Conservation (phyloP, 1,284 basidiomycete species). For the Trametes hirsuta region DNA sequence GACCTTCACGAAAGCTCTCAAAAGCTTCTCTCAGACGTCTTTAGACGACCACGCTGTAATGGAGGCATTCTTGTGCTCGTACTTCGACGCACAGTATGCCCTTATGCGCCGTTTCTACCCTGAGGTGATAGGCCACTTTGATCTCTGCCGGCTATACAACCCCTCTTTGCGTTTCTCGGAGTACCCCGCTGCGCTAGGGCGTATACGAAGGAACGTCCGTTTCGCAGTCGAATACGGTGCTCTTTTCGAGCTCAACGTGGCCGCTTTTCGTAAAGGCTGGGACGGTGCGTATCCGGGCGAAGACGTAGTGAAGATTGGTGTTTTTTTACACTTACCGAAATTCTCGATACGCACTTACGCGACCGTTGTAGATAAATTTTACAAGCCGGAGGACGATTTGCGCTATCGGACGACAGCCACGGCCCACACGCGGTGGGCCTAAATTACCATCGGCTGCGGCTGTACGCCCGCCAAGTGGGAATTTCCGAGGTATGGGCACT, state of each 20-base stretch:
- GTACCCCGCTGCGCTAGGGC: conserved; percentile 63
- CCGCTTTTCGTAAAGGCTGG: conserved; percentile 95
- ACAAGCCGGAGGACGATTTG: conserved; percentile 69
- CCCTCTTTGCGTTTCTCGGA: conserved; percentile 58
- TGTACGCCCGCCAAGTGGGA: conserved; percentile 68
- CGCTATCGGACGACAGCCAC: conserved; percentile 96
- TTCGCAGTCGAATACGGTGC: conserved; percentile 85
- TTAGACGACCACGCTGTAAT: conserved; percentile 25
- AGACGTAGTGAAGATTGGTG: conserved; percentile 75
- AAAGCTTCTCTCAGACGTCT: conserved; percentile 38
- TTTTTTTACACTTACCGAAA: neutral
- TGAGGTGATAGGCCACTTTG: conserved; percentile 93
- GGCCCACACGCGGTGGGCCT: conserved; percentile 87
- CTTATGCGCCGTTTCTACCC: conserved; percentile 76
- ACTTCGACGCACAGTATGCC: conserved; percentile 84
- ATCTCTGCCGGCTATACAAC: conserved; percentile 84
- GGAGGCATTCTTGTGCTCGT: conserved; percentile 62
- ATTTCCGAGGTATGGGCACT: conserved; percentile 76
- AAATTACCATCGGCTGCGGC: conserved; percentile 73
- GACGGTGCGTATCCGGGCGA: conserved; percentile 78
- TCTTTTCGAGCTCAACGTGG: conserved; percentile 92
- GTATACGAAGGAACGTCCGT: conserved; percentile 77
- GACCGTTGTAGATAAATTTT: conserved; percentile 62
- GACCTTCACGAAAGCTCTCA: conserved; percentile 69
- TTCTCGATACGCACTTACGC: neutral